phyloP scores from a whole-genome alignment of 371 early-diverging fungal genomes.

The Mortierella sp. region DNA sequence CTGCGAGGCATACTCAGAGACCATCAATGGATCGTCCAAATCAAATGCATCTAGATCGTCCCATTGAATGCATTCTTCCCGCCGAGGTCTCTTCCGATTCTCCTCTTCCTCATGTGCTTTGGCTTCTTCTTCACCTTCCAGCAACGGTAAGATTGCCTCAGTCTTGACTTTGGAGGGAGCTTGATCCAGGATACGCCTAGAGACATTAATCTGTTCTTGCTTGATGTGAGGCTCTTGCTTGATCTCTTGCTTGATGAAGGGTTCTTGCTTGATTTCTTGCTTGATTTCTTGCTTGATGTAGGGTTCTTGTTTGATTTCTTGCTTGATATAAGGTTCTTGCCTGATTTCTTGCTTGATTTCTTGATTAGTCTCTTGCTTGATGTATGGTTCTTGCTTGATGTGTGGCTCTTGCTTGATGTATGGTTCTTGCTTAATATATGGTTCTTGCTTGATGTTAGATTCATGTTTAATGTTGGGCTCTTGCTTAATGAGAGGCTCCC shows the following conservation, averaged over 20 bases:
- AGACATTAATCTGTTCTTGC: neutral
- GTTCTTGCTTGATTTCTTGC: conserved; percentile 1
- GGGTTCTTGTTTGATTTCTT: conserved; percentile 3
- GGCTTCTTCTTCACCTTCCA: conserved; percentile 4
- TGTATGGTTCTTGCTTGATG: conserved; percentile 5
- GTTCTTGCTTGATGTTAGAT: neutral
- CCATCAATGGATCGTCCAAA: conserved; percentile 87
- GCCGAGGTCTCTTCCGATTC: conserved; percentile 45
- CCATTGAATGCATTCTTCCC: conserved; percentile 40
- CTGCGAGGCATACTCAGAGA: conserved; percentile 91
- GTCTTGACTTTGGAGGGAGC: neutral
- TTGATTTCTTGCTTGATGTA: neutral
- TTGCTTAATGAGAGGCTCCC: neutral
- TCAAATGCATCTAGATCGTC: conserved; percentile 77
- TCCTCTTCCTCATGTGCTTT: conserved; percentile 22
- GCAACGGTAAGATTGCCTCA: neutral
- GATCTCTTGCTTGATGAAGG: neutral
- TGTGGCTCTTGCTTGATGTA: conserved; percentile 1
- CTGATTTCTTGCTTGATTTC: conserved; percentile 1
- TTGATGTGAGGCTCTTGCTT: conserved; percentile 12
- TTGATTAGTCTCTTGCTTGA: conserved; percentile 1
- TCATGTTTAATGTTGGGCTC: conserved; percentile 1
- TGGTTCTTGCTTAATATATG: neutral
- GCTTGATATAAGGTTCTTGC: neutral
- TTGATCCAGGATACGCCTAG: neutral